Conservation (phyloP, 768 basidiomycete genomes). For the Calocera cornea region DNA sequence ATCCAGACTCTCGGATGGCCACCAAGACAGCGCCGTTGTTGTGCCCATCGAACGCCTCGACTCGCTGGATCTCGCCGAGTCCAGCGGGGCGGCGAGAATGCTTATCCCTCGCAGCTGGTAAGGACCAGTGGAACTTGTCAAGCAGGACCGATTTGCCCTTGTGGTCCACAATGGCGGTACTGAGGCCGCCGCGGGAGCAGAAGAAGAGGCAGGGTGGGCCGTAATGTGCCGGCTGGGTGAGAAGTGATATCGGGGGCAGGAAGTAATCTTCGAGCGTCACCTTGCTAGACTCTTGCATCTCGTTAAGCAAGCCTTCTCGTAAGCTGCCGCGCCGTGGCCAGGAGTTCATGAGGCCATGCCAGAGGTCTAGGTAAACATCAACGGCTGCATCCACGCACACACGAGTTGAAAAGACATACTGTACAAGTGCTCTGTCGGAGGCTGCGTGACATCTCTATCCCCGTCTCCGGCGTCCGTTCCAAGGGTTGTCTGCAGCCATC, state of each 20-base stretch:
- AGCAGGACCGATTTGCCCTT: slow-evolving; percentile 73
- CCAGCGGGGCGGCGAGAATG: slow-evolving; percentile 30
- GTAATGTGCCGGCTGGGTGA: slow-evolving; percentile 67
- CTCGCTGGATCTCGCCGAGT: slow-evolving; percentile 69
- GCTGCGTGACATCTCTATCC: neutral
- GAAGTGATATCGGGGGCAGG: slow-evolving; percentile 43
- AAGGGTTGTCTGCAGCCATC: slow-evolving; percentile 12
- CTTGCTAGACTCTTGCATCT: neutral
- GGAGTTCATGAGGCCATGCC: neutral
- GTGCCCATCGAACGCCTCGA: slow-evolving; percentile 69
- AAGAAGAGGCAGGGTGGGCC: slow-evolving; percentile 79
- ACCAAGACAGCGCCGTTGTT: slow-evolving; percentile 61
- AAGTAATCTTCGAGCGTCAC: neutral
- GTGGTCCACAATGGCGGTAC: slow-evolving; percentile 76
- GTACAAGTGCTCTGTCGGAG: neutral
- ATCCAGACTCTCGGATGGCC: slow-evolving; percentile 73
- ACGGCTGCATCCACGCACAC: neutral
- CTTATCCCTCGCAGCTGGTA: slow-evolving; percentile 32
- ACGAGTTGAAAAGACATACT: neutral
- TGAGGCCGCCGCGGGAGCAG: slow-evolving; percentile 80
- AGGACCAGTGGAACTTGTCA: slow-evolving; percentile 65
- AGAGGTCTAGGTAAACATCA: neutral
- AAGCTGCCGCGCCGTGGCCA: neutral
- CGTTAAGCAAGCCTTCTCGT: neutral
- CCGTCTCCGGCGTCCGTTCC: neutral